phyloP scores from a whole-genome alignment of 495 filamentous ascomycete species.

The Penicillium daleae region DNA sequence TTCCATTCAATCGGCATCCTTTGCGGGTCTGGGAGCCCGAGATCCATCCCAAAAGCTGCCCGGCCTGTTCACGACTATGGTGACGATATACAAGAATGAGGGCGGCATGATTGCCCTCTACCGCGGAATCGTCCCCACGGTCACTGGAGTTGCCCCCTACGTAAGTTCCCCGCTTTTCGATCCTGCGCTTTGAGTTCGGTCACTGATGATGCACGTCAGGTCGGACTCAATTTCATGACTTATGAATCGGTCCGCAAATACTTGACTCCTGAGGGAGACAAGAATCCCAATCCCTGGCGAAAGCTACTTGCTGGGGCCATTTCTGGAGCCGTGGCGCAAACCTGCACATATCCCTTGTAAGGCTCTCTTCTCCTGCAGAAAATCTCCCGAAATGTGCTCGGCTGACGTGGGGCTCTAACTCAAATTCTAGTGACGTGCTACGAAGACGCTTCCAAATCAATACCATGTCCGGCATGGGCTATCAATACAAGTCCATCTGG shows the following conservation, averaged over 20 bases:
- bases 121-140: slow-evolving; percentile 88
- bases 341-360: slow-evolving; percentile 97
- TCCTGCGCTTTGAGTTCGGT: not conserved
- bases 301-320: slow-evolving; percentile 90
- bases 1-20: slow-evolving; percentile 95
- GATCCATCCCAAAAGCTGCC: slow-evolving; percentile 64
- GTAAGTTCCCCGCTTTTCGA: slow-evolving; percentile 52
- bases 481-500: slow-evolving; percentile 84
- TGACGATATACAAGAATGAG: slow-evolving; percentile 85
- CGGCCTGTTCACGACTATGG: slow-evolving; percentile 89
- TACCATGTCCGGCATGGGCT: slow-evolving; percentile 98
- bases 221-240: slow-evolving; percentile 97
- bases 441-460: slow-evolving; percentile 97
- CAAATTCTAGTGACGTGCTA: slow-evolving; percentile 75
- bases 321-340: slow-evolving; percentile 95
- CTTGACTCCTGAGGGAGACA: slow-evolving; percentile 84
- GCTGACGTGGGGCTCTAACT: not conserved
- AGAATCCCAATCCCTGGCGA: slow-evolving; percentile 75
- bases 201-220: slow-evolving; percentile 50
- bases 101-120: slow-evolving; percentile 85
- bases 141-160: slow-evolving; percentile 94
- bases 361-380: slow-evolving; percentile 34
- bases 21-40: slow-evolving; percentile 66
- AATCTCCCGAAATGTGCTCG: not conserved
- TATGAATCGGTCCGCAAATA: slow-evolving; percentile 87